Percentiles rank a stretch among this genome's conserved stretches.
Conservation (phyloP, 257 asterid genomes). For the Nicotiana undulata region DNA sequence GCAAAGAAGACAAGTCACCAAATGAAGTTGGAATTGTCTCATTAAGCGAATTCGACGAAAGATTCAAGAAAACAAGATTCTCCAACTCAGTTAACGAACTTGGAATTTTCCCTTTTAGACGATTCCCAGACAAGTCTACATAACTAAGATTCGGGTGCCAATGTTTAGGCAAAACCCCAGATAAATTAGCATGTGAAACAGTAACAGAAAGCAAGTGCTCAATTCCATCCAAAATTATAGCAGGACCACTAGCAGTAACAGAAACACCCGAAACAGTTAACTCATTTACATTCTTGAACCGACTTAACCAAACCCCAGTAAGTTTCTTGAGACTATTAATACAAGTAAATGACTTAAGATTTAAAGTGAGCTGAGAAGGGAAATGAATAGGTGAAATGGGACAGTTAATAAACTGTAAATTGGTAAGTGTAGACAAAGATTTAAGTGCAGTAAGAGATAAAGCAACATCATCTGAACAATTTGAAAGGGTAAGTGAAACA, state of each 20-base stretch:
- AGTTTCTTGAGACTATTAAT: constrained; percentile 56
- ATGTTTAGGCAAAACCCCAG: constrained; percentile 54
- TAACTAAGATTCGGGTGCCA: constrained; percentile 63
- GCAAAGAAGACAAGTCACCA: constrained; percentile 54
- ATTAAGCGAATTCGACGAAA: constrained; percentile 61
- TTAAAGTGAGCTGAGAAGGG: constrained; percentile 56
- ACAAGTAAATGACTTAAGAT: constrained; percentile 61
- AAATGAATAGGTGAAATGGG: constrained; percentile 55
- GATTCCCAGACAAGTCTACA: constrained; percentile 67
- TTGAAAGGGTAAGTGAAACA: constrained; percentile 56
- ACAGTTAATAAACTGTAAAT: constrained; percentile 58
- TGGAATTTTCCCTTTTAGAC: constrained; percentile 60
- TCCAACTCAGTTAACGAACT: constrained; percentile 49
- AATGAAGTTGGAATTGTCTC: constrained; percentile 61
- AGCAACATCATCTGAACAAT: constrained; percentile 80
- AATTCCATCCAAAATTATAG: constrained; percentile 39
- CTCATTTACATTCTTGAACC: constrained; percentile 42
- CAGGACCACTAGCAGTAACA: constrained; percentile 69
- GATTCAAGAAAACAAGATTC: constrained; percentile 46
- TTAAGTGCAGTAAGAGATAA: constrained; percentile 59
- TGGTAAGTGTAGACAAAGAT: constrained; percentile 60
- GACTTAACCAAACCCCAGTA: constrained; percentile 71
- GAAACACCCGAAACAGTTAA: constrained; percentile 50
- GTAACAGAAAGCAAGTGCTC: constrained; percentile 38
- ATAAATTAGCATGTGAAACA: constrained; percentile 55